Evolutionary conservation across 2,329 filamentous ascomycete species (phyloP).

Genomic region (Calonectria multiphialidica): DNA sequence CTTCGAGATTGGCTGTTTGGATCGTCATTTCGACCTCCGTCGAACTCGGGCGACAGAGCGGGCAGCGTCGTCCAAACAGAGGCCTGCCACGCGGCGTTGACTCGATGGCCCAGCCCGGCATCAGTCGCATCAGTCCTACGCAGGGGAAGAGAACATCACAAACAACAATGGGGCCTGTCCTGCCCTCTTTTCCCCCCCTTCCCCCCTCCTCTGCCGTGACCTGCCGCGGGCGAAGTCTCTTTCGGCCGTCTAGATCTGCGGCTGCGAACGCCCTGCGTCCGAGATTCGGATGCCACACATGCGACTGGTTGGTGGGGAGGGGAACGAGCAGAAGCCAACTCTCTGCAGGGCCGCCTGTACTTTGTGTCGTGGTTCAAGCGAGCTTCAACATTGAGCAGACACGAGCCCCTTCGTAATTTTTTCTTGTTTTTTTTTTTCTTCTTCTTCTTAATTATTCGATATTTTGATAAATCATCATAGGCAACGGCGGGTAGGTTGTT

Average conservation of each 20-base stretch:
- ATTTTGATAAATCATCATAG: neutral
- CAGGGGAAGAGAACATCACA: constrained; percentile 6
- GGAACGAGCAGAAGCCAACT: neutral
- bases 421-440: too few relatives aligned
- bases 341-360: neutral
- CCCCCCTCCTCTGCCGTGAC: neutral
- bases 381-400: neutral
- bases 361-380: neutral
- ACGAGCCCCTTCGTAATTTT: neutral
- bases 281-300: constrained; percentile 4
- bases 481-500: neutral
- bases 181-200: too few relatives aligned
- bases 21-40: constrained; percentile 5
- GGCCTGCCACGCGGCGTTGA: constrained; percentile 15
- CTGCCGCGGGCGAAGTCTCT: neutral
- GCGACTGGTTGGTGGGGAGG: neutral
- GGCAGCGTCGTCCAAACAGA: neutral
- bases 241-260: neutral
- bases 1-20: neutral
- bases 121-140: neutral
- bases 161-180: neutral
- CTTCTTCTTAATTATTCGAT: neutral
- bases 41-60: neutral
- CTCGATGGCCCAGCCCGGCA: neutral
- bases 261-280: constrained; percentile 2